Evolutionary conservation across 2,329 filamentous ascomycete species (phyloP).

Genomic region (Penicillium sp.): DNA sequence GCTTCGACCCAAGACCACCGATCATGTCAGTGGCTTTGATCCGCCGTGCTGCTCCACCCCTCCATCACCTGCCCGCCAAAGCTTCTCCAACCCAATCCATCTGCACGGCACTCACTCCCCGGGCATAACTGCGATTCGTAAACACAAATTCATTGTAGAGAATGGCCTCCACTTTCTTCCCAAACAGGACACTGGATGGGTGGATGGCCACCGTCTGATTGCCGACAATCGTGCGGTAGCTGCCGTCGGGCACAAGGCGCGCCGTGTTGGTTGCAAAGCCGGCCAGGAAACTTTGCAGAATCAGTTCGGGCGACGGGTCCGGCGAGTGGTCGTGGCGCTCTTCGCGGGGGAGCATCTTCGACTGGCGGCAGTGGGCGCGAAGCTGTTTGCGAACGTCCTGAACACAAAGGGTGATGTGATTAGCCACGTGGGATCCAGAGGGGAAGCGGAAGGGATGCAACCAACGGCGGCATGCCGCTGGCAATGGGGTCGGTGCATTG

Average conservation of each 20-base stretch:
- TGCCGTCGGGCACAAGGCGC: constrained; percentile 53
- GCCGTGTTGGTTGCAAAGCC: constrained; percentile 59
- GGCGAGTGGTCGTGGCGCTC: constrained; percentile 16
- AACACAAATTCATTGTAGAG: constrained; percentile 62
- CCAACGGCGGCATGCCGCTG: no score
- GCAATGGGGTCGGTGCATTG: no score
- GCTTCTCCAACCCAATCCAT: constrained; percentile 57
- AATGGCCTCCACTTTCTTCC: constrained; percentile 56
- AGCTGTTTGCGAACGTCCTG: constrained; percentile 58
- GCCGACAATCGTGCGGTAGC: constrained; percentile 55
- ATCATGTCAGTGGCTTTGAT: no score
- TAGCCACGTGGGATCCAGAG: no score
- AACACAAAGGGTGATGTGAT: background rate
- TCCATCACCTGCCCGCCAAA: constrained; percentile 20
- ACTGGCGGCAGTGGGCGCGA: constrained; percentile 48
- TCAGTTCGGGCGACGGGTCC: constrained; percentile 42
- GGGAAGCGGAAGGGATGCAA: no score
- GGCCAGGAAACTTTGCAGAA: constrained; percentile 53
- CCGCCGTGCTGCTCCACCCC: background rate
- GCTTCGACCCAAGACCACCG: no score
- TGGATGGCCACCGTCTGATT: constrained; percentile 60
- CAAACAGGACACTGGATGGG: constrained; percentile 55
- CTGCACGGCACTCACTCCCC: constrained; percentile 57
- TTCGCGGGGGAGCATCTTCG: constrained; percentile 37
- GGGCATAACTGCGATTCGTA: constrained; percentile 58